Conservation (phyloP, 345 rosid genomes). For the Linum usitatissimum region DNA sequence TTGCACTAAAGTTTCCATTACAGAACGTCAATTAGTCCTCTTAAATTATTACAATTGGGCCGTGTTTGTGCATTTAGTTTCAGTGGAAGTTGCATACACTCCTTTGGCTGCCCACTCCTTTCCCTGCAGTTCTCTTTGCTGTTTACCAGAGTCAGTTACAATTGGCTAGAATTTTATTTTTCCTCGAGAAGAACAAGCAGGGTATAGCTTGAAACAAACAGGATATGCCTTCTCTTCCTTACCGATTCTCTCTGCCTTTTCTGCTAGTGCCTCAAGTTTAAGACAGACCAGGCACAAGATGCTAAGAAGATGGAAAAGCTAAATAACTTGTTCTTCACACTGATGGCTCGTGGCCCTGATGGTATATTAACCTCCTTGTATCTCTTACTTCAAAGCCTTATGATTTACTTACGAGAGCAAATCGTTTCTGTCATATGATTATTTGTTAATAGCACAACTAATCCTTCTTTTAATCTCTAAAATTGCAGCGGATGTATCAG, state of each 20-base stretch:
- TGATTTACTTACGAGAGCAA: too few relatives aligned
- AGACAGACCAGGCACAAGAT: constrained; percentile 95
- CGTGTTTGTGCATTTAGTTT: too few relatives aligned
- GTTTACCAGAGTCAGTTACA: too few relatives aligned
- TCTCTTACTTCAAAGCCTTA: not conserved
- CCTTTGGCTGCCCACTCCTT: too few relatives aligned
- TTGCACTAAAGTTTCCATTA: not conserved
- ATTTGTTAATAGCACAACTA: not conserved
- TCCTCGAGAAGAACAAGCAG: not conserved
- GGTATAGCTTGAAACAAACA: not conserved
- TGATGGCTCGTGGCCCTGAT: constrained; percentile 92
- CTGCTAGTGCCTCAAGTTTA: constrained; percentile 85
- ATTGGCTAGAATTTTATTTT: too few relatives aligned
- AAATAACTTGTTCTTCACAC: constrained; percentile 76
- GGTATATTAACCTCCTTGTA: constrained; percentile 32
- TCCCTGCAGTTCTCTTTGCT: too few relatives aligned
- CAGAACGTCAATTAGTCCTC: too few relatives aligned
- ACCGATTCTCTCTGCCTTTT: constrained; percentile 2
- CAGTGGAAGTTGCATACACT: too few relatives aligned
- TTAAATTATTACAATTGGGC: too few relatives aligned
- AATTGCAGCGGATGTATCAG: constrained; percentile 58
- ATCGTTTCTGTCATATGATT: not conserved
- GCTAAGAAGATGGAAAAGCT: constrained; percentile 99
- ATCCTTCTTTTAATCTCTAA: not conserved
- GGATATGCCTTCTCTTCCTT: not conserved